phyloP scores from a whole-genome alignment of 305 asterid species.

The Fraxinus velutina region DNA sequence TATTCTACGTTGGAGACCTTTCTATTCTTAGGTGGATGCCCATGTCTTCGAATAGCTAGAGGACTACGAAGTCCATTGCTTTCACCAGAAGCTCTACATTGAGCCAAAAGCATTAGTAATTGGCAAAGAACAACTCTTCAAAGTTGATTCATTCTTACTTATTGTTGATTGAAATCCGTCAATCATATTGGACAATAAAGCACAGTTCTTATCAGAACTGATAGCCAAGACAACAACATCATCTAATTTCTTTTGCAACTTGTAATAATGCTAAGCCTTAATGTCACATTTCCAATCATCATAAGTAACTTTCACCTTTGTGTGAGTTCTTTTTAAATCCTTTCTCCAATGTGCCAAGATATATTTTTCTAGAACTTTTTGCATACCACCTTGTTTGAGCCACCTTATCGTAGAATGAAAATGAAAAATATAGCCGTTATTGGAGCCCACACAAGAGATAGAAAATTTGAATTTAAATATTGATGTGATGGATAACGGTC shows the following conservation, averaged over 20 bases:
- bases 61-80: not conserved
- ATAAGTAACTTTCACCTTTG: not conserved
- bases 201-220: not conserved
- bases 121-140: not conserved
- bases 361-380: not conserved
- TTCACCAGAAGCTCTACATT: not conserved
- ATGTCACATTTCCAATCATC: not conserved
- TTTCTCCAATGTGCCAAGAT: not conserved
- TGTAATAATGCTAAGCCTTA: not conserved
- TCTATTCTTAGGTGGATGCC: not conserved
- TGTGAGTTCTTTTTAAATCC: not conserved
- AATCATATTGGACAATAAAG: not conserved
- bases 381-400: not conserved
- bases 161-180: not conserved
- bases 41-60: not conserved
- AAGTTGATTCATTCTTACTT: not conserved
- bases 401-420: no score
- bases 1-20: not conserved
- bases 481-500: no score
- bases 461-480: no score
- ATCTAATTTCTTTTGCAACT: not conserved
- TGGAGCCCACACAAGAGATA: no score
- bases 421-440: no score
- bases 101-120: not conserved
- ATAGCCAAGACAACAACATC: not conserved